phyloP scores from a whole-genome alignment of 2,329 filamentous ascomycete species.

The Paramyrothecium roridum region DNA sequence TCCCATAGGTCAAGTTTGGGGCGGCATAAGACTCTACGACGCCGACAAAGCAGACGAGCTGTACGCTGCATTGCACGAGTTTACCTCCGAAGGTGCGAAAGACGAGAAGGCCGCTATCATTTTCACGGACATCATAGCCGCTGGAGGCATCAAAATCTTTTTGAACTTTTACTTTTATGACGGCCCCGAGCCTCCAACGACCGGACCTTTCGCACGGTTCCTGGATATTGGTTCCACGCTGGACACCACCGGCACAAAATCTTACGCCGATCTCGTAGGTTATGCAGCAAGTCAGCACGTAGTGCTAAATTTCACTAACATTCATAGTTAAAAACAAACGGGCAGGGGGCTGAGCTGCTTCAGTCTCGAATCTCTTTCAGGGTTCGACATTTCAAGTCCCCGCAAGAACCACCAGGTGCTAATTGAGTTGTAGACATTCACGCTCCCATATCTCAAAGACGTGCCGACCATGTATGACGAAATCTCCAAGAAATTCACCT shows the following conservation, averaged over 20 bases:
- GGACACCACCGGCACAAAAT: slow-evolving; percentile 18
- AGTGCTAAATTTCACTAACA: not conserved
- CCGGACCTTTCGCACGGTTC: slow-evolving; percentile 24
- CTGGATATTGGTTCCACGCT: slow-evolving; percentile 20
- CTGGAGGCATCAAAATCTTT: slow-evolving; percentile 14
- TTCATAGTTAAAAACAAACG: slow-evolving; percentile 12
- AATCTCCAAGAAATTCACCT: slow-evolving; percentile 23
- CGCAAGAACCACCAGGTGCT: not conserved
- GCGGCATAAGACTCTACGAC: slow-evolving; percentile 30
- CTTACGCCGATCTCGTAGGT: slow-evolving; percentile 27
- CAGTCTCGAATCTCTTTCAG: slow-evolving; percentile 13
- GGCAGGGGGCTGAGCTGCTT: slow-evolving; percentile 6
- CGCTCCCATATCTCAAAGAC: slow-evolving; percentile 16
- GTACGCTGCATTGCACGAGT: slow-evolving; percentile 28
- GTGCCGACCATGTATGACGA: slow-evolving; percentile 26
- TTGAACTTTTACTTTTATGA: slow-evolving; percentile 31
- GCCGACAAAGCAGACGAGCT: slow-evolving; percentile 20
- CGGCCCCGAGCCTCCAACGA: slow-evolving; percentile 23
- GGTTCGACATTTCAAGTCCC: slow-evolving; percentile 2
- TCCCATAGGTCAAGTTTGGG: slow-evolving; percentile 32
- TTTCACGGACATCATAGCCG: slow-evolving; percentile 14
- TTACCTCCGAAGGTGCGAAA: slow-evolving; percentile 17
- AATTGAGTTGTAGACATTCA: slow-evolving; percentile 12
- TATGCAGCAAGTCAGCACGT: not conserved
- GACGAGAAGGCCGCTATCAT: slow-evolving; percentile 27